Evolutionary conservation across 2,329 filamentous ascomycete species (phyloP), one percentile per base, ranked within the genome.

Genomic region (Trichoderma harzianum): DNA sequence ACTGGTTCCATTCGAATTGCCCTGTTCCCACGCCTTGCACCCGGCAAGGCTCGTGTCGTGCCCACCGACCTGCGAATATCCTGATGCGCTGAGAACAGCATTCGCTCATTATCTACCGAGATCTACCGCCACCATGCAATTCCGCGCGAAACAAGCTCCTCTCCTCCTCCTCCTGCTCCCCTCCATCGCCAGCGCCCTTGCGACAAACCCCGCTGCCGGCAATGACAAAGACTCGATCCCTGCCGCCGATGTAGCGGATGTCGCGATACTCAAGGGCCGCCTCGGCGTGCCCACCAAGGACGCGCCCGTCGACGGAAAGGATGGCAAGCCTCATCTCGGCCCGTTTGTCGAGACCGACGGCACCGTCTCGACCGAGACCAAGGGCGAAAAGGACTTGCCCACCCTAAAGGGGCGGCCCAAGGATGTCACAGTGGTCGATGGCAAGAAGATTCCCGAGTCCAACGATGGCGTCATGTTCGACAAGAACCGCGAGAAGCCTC

Each of bases 401-500:
- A 76, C 81, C 7, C 78, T 87, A 28, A 86, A 87, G 76, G 85
- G 86, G 72, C 83, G 85, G n/a, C 84, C 86, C 1, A 77, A 79
- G 43, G 87, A 89, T 72, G 83, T 84, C 62, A 87, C 85, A 30
- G 79, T 88, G 11, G 80, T 89, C 58, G 87, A 90, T 68, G 89
- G 89, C 75, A 86, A 87, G 78, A 88, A 86, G 80, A 89, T 91
- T 26, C 89, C 89, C 32, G 84, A 89, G 74, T 84, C 84, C 73
- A 90, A 91, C 76, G 90, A 97, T 79, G 94, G 95, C 53, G 94
- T 98, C 72, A 98, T 98, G 95, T 93, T 97, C 78, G 95, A 98
- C 80, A 93, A 92, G 74, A 88, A 92, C 79, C 87, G 94, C 75
- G 83, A 87, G 47, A 87, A 89, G 53, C 93, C 95, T 5, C 95